A percentile compares a stretch with the other conserved stretches of the same genome.
Conservation (phyloP, 495 filamentous ascomycete genomes). For the Xylaria palmicola region DNA sequence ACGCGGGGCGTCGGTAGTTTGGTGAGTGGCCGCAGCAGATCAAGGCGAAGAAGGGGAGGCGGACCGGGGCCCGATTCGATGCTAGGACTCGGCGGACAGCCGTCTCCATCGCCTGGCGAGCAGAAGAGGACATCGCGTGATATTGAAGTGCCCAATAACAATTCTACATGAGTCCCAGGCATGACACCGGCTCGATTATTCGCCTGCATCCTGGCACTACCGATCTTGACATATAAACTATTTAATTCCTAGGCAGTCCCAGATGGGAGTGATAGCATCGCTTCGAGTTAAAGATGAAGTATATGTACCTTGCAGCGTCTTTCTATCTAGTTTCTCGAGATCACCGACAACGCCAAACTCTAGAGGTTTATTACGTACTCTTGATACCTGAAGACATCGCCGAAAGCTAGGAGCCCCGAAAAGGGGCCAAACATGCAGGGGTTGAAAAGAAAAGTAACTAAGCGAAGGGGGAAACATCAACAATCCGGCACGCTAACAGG, state of each 20-base stretch:
- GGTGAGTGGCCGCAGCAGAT: too few relatives aligned
- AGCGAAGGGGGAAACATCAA: constrained; percentile 12
- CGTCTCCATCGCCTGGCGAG: too few relatives aligned
- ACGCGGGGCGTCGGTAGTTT: too few relatives aligned
- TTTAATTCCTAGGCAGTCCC: too few relatives aligned
- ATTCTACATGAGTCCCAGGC: not conserved
- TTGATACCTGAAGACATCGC: not conserved
- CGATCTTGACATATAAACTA: too few relatives aligned
- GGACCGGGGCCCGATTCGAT: too few relatives aligned
- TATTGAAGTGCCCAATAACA: not conserved
- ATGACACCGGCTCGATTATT: too few relatives aligned
- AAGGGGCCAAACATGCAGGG: not conserved
- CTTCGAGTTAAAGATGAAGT: not conserved
- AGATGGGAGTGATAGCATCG: not conserved
- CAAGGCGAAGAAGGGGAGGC: too few relatives aligned
- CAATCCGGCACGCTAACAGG: constrained; percentile 39
- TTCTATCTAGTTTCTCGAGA: not conserved
- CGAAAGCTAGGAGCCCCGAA: not conserved
- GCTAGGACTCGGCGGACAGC: too few relatives aligned
- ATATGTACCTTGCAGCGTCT: not conserved
- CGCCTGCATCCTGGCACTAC: too few relatives aligned
- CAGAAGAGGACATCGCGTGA: not conserved
- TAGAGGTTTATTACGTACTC: not conserved
- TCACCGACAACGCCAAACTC: constrained; percentile 4
- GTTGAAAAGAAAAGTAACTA: not conserved